Evolutionary conservation across 768 basidiomycete genomes (phyloP), one percentile per base, ranked within the genome.

Genomic region (Epithele typhae): DNA sequence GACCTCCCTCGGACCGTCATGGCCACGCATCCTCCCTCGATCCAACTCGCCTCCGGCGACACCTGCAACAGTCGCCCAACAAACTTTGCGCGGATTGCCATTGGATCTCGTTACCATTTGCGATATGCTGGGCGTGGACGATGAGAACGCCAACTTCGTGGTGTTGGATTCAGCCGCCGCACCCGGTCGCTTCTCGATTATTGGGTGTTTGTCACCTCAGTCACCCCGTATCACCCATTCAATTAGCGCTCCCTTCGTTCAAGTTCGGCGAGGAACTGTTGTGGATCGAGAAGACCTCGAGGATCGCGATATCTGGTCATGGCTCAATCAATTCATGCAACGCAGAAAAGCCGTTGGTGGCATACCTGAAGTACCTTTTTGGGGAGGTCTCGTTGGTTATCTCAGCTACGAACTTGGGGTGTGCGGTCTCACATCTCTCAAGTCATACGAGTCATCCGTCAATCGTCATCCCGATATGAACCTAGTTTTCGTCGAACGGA

Each of bases 321-420:
- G 86, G 86, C 66, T 89, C 19, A 73, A 77, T 21, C 60, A 66
- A n/a, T 89, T 84, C 65, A 87, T 89, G 82, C 73, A 68, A 25
- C 51, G 64, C 17, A 71, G 68, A 40, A 72, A 69, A 48, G 77
- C 74, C 8, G 49, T 55, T 19, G 71, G 71, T 19, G 84, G 86
- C 3, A 57, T 57, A 34, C 54, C 70, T 6, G 72, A 79, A 9
- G 62, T 81, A 36, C 89, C 88, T 0, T 92, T 92, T 61, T 90
- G 88, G 87, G 90, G 88, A 27, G 90, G 90, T 19, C 68, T 92
- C 12, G 64, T 91, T 19, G 90, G 90, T 8, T 80, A 77, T 49
- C 65, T 92, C 49, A 86, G 84, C 55, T 92, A 92, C 58, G 90
- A 91, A 62, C 70, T 90, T 15, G 90, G 88, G 11, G 74, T 82